A percentile compares a stretch with the other conserved stretches of the same genome.
Conservation (phyloP, 306 rosid genomes). For the Sicyos baderoa region DNA sequence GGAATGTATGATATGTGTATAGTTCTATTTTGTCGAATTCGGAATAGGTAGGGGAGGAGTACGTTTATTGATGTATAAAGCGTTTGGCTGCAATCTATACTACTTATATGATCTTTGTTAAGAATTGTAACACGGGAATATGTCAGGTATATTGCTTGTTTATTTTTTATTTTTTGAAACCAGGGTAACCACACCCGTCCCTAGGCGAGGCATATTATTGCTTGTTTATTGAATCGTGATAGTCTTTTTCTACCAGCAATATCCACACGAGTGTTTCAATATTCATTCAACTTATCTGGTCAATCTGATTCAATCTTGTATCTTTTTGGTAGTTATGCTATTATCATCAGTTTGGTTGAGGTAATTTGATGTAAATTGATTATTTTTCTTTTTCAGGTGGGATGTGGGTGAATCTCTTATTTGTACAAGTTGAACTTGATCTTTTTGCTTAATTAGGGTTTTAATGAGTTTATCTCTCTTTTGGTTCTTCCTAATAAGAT, state of each 20-base stretch:
- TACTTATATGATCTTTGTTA: background rate
- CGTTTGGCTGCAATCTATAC: slow-evolving; percentile 1
- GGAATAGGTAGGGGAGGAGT: background rate
- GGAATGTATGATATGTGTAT: background rate
- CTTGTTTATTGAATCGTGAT: background rate
- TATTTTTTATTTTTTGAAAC: no score
- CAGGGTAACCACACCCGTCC: no score
- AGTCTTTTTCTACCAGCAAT: background rate
- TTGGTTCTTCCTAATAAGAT: background rate
- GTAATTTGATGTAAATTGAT: background rate
- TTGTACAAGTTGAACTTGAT: background rate
- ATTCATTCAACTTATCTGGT: background rate
- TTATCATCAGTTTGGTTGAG: no score
- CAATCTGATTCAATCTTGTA: background rate
- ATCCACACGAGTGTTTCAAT: background rate
- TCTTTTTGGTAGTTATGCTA: no score
- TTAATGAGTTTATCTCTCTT: background rate
- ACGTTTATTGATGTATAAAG: background rate
- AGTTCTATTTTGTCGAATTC: background rate
- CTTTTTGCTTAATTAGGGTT: background rate
- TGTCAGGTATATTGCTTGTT: background rate
- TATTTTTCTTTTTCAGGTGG: background rate
- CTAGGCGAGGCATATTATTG: no score
- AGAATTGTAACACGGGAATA: background rate
- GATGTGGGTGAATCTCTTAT: background rate